Evolutionary conservation across 2,329 filamentous ascomycete species (phyloP).

Genomic region (Pseudocercospora pini-densiflorae): DNA sequence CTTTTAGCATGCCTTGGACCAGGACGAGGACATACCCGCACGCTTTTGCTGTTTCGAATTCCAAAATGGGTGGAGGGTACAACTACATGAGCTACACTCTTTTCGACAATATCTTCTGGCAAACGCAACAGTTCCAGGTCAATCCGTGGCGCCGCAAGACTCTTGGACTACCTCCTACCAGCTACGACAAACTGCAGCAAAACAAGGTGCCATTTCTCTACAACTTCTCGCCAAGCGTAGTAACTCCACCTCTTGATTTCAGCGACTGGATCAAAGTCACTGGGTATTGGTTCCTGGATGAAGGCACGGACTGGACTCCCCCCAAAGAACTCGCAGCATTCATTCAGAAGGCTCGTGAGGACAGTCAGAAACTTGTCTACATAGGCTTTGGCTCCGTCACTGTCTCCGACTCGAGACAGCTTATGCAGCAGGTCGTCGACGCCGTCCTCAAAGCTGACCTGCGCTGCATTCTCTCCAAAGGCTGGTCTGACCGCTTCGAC

Average conservation of each 20-base stretch:
- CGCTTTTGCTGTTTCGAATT: slow-evolving; percentile 74
- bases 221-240: slow-evolving; percentile 93
- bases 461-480: slow-evolving; percentile 91
- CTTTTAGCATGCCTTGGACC: slow-evolving; percentile 99
- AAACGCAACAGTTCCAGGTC: slow-evolving; percentile 85
- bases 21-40: slow-evolving; percentile 94
- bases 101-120: slow-evolving; percentile 98
- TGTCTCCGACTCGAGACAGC: slow-evolving; percentile 82
- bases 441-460: slow-evolving; percentile 91
- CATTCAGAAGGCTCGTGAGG: slow-evolving; percentile 78
- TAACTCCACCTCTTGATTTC: slow-evolving; percentile 92
- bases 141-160: slow-evolving; percentile 89
- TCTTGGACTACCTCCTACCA: slow-evolving; percentile 79
- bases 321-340: slow-evolving; percentile 77
- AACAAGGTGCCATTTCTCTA: slow-evolving; percentile 99
- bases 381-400: slow-evolving; percentile 97
- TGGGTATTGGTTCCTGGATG: slow-evolving; percentile 97
- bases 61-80: slow-evolving; percentile 90
- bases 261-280: slow-evolving; percentile 98
- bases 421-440: slow-evolving; percentile 92
- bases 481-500: slow-evolving; percentile 87
- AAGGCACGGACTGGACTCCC: slow-evolving; percentile 71
- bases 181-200: slow-evolving; percentile 85
- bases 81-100: slow-evolving; percentile 95
- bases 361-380: slow-evolving; percentile 91